A percentile compares a stretch with the other conserved stretches of the same genome.
These are phyloP conservation scores for Boletus subcaerulescens DNA, from an alignment of 768 basidiomycete species.

Conservation along the genomic window DNA sequence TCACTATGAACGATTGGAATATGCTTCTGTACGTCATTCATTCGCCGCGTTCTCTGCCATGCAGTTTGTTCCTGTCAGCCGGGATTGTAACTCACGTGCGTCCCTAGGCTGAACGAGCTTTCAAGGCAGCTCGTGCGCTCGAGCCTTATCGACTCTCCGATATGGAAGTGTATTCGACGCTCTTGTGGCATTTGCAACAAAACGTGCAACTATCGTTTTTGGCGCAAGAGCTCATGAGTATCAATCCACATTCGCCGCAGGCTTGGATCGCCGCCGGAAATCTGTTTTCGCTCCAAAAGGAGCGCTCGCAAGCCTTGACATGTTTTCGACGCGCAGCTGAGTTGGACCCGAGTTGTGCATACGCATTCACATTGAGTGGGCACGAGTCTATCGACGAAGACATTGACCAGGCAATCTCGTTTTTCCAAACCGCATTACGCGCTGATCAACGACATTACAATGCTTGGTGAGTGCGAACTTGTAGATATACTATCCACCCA, in stretches of 20 bases:
- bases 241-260: conserved; percentile 78
- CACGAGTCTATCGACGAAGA: conserved; percentile 98
- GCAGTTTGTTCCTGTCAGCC: conserved; percentile 16
- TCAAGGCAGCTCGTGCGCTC: conserved; percentile 72
- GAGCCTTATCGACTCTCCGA: conserved; percentile 90
- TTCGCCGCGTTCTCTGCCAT: conserved; percentile 4
- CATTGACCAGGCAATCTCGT: conserved; percentile 84
- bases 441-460: conserved; percentile 94
- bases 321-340: conserved; percentile 92
- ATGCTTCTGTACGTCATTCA: conserved; percentile 67
- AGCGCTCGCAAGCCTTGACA: conserved; percentile 87
- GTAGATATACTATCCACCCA: background rate
- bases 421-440: conserved; percentile 89
- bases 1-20: conserved; percentile 88
- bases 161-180: conserved; percentile 96
- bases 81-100: conserved; percentile 13
- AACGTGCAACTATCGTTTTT: conserved; percentile 85
- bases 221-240: conserved; percentile 86
- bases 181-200: conserved; percentile 91
- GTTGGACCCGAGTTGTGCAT: conserved; percentile 86
- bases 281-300: conserved; percentile 91
- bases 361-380: conserved; percentile 94
- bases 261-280: conserved; percentile 98
- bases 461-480: conserved; percentile 73
- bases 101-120: conserved; percentile 83